These are phyloP conservation scores for Nothophytophthora sp. DNA, from an alignment of 352 stramenopile genomes.

Conservation along the genomic window DNA sequence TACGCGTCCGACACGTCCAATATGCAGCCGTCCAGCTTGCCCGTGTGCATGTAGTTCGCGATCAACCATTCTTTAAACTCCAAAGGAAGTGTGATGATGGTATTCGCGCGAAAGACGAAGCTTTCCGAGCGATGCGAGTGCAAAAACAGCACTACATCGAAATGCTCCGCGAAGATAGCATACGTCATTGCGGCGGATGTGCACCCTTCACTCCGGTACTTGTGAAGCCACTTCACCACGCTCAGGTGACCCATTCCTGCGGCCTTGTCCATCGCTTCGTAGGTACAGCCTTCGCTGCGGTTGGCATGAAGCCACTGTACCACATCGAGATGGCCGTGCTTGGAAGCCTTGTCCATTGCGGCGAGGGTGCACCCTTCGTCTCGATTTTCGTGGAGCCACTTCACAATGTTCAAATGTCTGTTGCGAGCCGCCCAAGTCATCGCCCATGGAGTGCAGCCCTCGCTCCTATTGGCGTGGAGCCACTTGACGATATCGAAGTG, in stretches of 20 bases:
- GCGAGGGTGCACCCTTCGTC: constrained; percentile 5
- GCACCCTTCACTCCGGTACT: constrained; percentile 10
- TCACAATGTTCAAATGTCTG: constrained; percentile 10
- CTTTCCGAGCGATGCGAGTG: constrained; percentile 7
- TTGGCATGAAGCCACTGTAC: constrained; percentile 16
- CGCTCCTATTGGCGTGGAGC: constrained; percentile 11
- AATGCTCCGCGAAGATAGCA: constrained; percentile 1
- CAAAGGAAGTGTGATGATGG: not conserved
- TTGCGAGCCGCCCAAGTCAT: constrained; percentile 14
- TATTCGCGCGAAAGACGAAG: constrained; percentile 1
- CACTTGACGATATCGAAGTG: constrained; percentile 16
- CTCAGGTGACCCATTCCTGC: constrained; percentile 6
- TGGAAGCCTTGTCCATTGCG: constrained; percentile 17
- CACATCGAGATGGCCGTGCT: constrained; percentile 6
- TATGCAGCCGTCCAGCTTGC: constrained; percentile 1
- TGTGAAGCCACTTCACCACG: constrained; percentile 15
- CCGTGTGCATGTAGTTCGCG: not conserved
- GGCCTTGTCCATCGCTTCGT: constrained; percentile 11
- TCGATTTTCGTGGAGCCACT: constrained; percentile 15
- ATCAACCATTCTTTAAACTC: constrained; percentile 16
- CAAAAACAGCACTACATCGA: constrained; percentile 19
- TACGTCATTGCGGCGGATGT: constrained; percentile 4
- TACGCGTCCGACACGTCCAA: constrained; percentile 3
- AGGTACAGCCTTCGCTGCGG: constrained; percentile 6
- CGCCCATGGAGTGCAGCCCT: constrained; percentile 8